These are phyloP conservation scores for Teunomyces tritomae DNA, from an alignment of 805 yeast species.

Conservation along the genomic window DNA sequence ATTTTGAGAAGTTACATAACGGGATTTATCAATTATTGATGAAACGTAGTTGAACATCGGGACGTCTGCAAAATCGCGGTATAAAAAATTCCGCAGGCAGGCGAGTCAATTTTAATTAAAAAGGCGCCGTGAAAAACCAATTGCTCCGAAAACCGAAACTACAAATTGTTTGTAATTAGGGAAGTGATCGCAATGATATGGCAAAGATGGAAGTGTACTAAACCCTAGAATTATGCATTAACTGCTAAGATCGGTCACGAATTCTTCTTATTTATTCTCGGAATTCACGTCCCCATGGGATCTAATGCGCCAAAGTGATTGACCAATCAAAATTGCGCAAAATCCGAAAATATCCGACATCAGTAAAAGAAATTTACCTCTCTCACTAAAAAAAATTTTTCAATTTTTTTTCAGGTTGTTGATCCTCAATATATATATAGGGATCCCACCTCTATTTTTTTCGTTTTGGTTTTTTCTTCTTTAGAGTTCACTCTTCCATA, in stretches of 20 bases:
- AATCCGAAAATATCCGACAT: constrained; percentile 4
- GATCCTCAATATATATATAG: constrained; percentile 8
- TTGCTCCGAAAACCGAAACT: background rate
- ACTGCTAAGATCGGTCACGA: no score
- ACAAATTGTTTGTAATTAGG: background rate
- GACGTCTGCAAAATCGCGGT: constrained; percentile 1
- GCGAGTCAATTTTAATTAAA: background rate
- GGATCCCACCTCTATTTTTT: constrained; percentile 3
- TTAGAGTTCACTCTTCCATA: constrained; percentile 7
- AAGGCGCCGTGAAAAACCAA: background rate
- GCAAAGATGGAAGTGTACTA: no score
- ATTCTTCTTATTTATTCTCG: background rate
- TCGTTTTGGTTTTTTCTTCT: constrained; percentile 2
- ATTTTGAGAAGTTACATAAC: background rate
- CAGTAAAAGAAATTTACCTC: constrained; percentile 2
- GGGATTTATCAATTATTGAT: background rate
- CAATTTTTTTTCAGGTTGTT: constrained; percentile 1
- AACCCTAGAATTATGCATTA: no score
- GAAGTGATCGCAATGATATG: no score
- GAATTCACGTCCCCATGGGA: constrained; percentile 4
- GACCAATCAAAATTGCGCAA: constrained; percentile 3
- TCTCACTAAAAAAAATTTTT: constrained; percentile 1
- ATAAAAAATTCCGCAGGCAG: constrained; percentile 1
- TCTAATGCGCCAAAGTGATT: background rate
- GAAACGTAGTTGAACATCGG: background rate